Base-by-base conservation (phyloP, 129 eudicot species). In the Saussurea involucrata region DNA sequence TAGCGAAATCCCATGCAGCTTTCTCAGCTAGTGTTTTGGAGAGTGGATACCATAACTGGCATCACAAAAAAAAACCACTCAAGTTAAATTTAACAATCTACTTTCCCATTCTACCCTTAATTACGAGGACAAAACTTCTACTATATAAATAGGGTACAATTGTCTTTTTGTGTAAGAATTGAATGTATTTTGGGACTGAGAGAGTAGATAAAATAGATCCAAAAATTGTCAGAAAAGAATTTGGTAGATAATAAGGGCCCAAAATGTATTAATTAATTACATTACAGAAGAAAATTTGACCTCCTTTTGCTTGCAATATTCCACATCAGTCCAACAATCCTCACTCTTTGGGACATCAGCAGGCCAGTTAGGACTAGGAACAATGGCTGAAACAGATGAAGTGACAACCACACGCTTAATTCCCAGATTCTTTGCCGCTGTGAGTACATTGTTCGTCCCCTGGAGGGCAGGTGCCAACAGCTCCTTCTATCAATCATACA, bases 371-470 rank as follows among this genome's bases (percentile, higher is more conserved):
- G 85, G 96, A 82, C 94, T 95, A 24, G 97, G 98, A 10, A 60
- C 4, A 71, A 95, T 85, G 34, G 98, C 92, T 3, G 97, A 87
- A 74, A 89, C 24, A 34, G 97, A 95, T 31, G 98, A 95, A 1
- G 98, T 95, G n/a, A 95, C 86, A 37, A 95, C 98, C 85, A 95
- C 96, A 21, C 98, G 98, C 84, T 79, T 81, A 27, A 91, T 89
- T 20, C 97, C 98, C 5, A 82, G 75, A 69, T 89, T 90, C 78
- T 95, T 95, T 13, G 98, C 92, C 3, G 98, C 98, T 67, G 84
- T 86, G 24, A 95, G 90, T 32, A 95, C 98, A 85, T 95, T 91
- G 64, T 46, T 85, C 9, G 98, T 95, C 46, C 98, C 97, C 76
- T 89, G 86, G 58, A 95, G 63, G 6, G 98, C 98, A 21, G 98